phyloP scores from a whole-genome alignment of 2,329 filamentous ascomycete genomes.

The Bisporella sp. region DNA sequence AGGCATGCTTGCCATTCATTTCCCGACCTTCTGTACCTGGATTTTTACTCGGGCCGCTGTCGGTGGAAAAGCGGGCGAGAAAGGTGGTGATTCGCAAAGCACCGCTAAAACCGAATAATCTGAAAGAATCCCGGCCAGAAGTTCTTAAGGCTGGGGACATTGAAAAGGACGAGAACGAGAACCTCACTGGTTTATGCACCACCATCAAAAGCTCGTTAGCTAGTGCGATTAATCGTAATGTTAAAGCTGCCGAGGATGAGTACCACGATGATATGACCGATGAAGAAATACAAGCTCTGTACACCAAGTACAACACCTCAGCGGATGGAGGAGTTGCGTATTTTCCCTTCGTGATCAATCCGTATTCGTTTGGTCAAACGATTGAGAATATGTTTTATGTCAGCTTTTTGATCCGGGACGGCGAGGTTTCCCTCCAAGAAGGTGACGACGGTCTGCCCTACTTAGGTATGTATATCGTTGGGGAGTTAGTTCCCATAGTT shows the following conservation, averaged over 20 bases:
- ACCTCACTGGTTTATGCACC: conserved; percentile 71
- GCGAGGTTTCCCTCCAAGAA: conserved; percentile 63
- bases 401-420: conserved; percentile 88
- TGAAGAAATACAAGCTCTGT: conserved; percentile 40
- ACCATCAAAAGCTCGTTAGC: conserved; percentile 61
- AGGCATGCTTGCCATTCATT: conserved; percentile 67
- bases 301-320: conserved; percentile 59
- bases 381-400: conserved; percentile 97
- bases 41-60: conserved; percentile 83
- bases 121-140: conserved; percentile 68
- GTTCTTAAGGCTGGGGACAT: conserved; percentile 71
- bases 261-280: conserved; percentile 38
- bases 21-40: conserved; percentile 69
- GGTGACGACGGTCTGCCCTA: conserved; percentile 73
- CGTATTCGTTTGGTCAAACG: conserved; percentile 83
- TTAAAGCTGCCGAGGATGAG: conserved; percentile 36
- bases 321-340: conserved; percentile 67
- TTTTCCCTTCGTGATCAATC: conserved; percentile 86
- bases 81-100: conserved; percentile 64
- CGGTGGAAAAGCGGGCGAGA: conserved; percentile 77
- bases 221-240: conserved; percentile 38
- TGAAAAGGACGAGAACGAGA: conserved; percentile 66
- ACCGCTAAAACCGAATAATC: conserved; percentile 56
- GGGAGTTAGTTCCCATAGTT: not conserved
- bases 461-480: conserved; percentile 53